A percentile compares a stretch with the other conserved stretches of the same genome.
Evolutionary conservation across 2,329 filamentous ascomycete species (phyloP).

Genomic region (Aspergillus japonicus): DNA sequence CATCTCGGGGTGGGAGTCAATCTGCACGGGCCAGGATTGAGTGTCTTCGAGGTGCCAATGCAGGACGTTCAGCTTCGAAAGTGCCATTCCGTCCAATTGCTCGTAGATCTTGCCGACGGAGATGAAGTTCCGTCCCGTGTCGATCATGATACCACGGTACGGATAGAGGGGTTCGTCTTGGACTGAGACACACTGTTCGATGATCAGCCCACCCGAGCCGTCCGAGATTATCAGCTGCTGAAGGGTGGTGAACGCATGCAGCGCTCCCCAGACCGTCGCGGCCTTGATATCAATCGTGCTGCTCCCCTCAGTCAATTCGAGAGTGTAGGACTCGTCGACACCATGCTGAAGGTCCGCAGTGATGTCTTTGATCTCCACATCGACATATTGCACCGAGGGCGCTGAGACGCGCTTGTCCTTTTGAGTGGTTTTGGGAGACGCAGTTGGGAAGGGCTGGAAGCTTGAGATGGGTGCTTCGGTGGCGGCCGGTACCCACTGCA

Average conservation of each 20-base stretch:
- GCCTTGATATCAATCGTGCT: slow-evolving; percentile 48
- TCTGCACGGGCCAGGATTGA: slow-evolving; percentile 56
- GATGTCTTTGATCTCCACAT: slow-evolving; percentile 48
- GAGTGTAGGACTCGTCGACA: slow-evolving; percentile 57
- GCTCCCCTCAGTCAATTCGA: slow-evolving; percentile 45
- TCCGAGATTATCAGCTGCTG: slow-evolving; percentile 56
- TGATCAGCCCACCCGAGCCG: slow-evolving; percentile 44
- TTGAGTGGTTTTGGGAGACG: slow-evolving; percentile 19
- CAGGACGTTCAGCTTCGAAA: slow-evolving; percentile 58
- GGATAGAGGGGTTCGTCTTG: slow-evolving; percentile 53
- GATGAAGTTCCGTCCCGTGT: slow-evolving; percentile 56
- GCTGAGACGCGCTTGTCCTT: slow-evolving; percentile 32
- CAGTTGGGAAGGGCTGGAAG: slow-evolving; percentile 53
- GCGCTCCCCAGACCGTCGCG: slow-evolving; percentile 54
- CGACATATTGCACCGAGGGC: slow-evolving; percentile 42
- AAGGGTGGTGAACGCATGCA: slow-evolving; percentile 58
- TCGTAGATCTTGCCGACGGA: slow-evolving; percentile 52
- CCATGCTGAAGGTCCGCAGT: slow-evolving; percentile 54
- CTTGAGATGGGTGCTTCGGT: slow-evolving; percentile 52
- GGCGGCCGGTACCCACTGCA: slow-evolving; percentile 57
- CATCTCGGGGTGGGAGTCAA: slow-evolving; percentile 53
- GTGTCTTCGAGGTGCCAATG: slow-evolving; percentile 59
- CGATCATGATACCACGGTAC: slow-evolving; percentile 57
- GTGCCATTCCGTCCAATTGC: slow-evolving; percentile 55
- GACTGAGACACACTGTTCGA: slow-evolving; percentile 56